These are phyloP conservation scores for Ceratobasidium sp. DNA, from an alignment of 1,284 basidiomycete genomes.

Conservation along the genomic window DNA sequence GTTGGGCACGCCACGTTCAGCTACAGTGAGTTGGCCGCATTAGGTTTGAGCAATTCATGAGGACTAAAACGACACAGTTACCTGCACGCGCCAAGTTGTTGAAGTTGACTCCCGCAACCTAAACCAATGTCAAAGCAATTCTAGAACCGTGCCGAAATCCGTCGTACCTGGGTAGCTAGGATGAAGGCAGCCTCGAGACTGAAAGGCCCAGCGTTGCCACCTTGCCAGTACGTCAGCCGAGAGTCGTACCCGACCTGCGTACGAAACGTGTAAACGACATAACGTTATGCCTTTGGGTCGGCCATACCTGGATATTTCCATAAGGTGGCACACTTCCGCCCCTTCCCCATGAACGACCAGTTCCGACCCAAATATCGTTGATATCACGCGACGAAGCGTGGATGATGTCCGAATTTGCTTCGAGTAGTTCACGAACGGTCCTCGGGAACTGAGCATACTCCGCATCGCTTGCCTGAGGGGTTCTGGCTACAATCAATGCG, in stretches of 20 bases:
- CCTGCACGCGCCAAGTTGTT: neutral
- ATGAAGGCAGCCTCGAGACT: slow-evolving; percentile 7
- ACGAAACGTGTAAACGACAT: too few relatives aligned
- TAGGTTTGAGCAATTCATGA: neutral
- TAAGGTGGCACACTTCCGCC: neutral
- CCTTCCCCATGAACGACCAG: too few relatives aligned
- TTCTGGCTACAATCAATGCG: too few relatives aligned
- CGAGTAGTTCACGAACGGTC: neutral
- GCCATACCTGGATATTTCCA: neutral
- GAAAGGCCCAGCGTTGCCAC: neutral
- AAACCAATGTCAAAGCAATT: too few relatives aligned
- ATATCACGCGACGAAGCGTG: neutral
- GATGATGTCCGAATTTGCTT: neutral
- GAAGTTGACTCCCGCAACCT: neutral
- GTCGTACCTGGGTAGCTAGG: slow-evolving; percentile 3
- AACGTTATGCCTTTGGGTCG: too few relatives aligned
- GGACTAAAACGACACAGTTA: neutral
- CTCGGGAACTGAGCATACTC: neutral
- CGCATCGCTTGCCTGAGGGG: neutral
- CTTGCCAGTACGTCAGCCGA: neutral
- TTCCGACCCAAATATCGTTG: slow-evolving; percentile 1
- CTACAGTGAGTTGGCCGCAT: neutral
- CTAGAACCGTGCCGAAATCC: neutral
- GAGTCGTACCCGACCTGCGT: slow-evolving; percentile 2
- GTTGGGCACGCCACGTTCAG: too few relatives aligned